Percentiles rank a stretch among this genome's conserved stretches.
phyloP scores from a whole-genome alignment of 768 basidiomycete genomes.

The Suillus alpinus region DNA sequence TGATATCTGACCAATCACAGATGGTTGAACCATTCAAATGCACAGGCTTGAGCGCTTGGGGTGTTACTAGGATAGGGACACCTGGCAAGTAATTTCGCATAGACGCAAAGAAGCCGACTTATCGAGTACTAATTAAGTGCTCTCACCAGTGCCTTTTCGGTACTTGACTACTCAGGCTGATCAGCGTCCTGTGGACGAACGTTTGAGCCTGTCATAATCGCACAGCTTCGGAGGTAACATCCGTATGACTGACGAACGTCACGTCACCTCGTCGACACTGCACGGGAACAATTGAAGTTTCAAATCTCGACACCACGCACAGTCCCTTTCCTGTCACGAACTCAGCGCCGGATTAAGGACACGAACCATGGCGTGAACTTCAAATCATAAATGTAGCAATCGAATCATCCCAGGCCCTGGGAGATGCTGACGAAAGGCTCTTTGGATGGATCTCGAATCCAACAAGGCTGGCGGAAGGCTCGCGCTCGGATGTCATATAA shows the following conservation, averaged over 20 bases:
- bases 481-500: background rate
- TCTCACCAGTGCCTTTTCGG: no score
- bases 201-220: no score
- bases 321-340: background rate
- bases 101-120: background rate
- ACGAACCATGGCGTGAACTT: background rate
- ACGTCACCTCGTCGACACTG: background rate
- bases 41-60: background rate
- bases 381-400: background rate
- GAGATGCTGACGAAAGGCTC: background rate
- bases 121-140: background rate
- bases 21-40: background rate
- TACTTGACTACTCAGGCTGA: no score
- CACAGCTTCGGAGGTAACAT: no score
- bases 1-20: background rate
- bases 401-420: background rate
- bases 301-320: background rate
- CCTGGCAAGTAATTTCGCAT: background rate
- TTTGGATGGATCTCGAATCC: background rate
- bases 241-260: background rate
- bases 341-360: background rate
- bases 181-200: background rate
- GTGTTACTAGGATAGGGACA: background rate
- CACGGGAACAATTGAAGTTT: background rate
- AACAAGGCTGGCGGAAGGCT: no score